Percentiles rank a stretch among this genome's conserved stretches.
phyloP scores from a whole-genome alignment of 2,329 filamentous ascomycete species.

The Chaetothyriales sp. region DNA sequence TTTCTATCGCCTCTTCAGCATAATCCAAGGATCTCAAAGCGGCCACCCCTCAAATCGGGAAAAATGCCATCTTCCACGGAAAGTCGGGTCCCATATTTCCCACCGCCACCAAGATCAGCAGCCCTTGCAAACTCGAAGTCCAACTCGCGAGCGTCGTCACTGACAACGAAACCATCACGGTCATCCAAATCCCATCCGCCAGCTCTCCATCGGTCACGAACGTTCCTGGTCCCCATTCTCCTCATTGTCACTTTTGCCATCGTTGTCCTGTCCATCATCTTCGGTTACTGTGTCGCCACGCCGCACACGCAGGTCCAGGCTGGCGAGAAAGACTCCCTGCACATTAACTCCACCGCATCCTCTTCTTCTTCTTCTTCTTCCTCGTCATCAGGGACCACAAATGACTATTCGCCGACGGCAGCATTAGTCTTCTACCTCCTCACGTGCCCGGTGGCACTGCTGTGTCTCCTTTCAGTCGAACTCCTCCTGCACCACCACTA shows the following conservation, averaged over 20 bases:
- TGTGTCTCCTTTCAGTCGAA: slow-evolving; percentile 11
- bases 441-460: slow-evolving; percentile 5
- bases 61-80: background rate
- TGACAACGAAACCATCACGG: background rate
- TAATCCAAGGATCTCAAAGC: too few relatives aligned
- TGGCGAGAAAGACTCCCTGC: slow-evolving; percentile 7
- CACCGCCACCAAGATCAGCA: background rate
- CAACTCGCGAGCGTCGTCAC: background rate
- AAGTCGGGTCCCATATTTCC: background rate
- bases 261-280: slow-evolving; percentile 14
- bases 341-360: slow-evolving; percentile 2
- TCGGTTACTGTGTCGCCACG: slow-evolving; percentile 17
- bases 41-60: too few relatives aligned
- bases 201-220: slow-evolving; percentile 6
- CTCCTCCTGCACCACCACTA: slow-evolving; percentile 11
- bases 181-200: background rate
- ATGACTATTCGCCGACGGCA: slow-evolving; percentile 1
- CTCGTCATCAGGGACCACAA: background rate
- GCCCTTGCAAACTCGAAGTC: background rate
- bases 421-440: slow-evolving; percentile 16
- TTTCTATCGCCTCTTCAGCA: too few relatives aligned
- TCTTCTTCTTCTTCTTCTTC: background rate
- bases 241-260: slow-evolving; percentile 14
- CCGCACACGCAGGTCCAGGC: slow-evolving; percentile 13
- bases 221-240: slow-evolving; percentile 11